A percentile compares a stretch with the other conserved stretches of the same genome.
These are phyloP conservation scores for Styphnolobium japonicum DNA, from an alignment of 306 rosid genomes.

Conservation along the genomic window DNA sequence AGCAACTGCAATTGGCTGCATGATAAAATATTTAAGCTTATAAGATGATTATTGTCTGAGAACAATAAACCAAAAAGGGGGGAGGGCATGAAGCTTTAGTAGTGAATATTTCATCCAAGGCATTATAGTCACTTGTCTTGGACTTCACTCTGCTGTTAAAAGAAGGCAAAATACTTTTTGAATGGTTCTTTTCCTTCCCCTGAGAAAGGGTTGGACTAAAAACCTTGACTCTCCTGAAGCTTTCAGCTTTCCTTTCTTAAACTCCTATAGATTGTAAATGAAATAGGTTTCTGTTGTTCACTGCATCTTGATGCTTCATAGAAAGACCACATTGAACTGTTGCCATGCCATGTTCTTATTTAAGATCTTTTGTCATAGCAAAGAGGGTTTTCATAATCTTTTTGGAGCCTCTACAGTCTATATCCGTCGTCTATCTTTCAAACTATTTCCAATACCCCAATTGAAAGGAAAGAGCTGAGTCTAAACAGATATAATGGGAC, in stretches of 20 bases:
- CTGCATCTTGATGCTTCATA: neutral
- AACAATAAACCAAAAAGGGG: neutral
- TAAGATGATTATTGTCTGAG: neutral
- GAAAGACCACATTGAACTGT: neutral
- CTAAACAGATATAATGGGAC: neutral
- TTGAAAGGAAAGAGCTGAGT: neutral
- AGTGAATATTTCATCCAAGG: neutral
- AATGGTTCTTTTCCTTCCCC: neutral
- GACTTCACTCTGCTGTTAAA: neutral
- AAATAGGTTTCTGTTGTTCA: neutral
- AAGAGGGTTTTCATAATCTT: neutral
- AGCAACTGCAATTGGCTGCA: slow-evolving; percentile 81
- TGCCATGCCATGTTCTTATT: neutral
- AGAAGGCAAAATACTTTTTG: neutral
- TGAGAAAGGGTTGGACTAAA: neutral
- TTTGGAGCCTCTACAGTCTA: neutral
- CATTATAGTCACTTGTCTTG: neutral
- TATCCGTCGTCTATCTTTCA: neutral
- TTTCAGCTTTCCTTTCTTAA: neutral
- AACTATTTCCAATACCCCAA: neutral
- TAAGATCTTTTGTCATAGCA: neutral
- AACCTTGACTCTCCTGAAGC: neutral
- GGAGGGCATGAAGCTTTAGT: neutral
- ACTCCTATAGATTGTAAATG: neutral
- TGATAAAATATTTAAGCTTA: neutral